Percentiles rank a stretch among this genome's conserved stretches.
Evolutionary conservation across 2,329 filamentous ascomycete genomes (phyloP).

Genomic region (Sclerotinia glacialis): DNA sequence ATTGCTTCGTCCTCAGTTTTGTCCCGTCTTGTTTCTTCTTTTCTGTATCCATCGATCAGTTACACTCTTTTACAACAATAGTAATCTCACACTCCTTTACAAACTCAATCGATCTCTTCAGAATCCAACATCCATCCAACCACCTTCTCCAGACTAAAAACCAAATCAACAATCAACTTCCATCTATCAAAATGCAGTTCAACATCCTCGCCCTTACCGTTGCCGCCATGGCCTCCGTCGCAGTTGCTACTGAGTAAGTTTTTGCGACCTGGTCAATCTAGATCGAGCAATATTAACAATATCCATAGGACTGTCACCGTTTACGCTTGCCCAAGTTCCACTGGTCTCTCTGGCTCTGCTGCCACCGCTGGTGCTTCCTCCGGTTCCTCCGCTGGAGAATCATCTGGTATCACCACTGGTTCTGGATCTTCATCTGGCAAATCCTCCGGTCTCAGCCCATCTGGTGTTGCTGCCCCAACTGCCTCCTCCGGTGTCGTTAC

Average conservation of each 20-base stretch:
- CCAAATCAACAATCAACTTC: conserved; percentile 23
- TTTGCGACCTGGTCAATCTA: neutral
- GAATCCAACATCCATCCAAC: conserved; percentile 17
- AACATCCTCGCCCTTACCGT: conserved; percentile 34
- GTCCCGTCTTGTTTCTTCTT: conserved; percentile 25
- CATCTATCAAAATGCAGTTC: conserved; percentile 41
- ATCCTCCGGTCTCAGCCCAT: conserved; percentile 19
- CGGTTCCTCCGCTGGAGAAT: neutral
- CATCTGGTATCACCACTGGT: conserved; percentile 16
- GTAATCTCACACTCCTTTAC: conserved; percentile 26
- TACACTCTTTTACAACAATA: conserved; percentile 37
- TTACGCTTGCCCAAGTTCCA: conserved; percentile 31
- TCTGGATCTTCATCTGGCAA: too few species aligned
- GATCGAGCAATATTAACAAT: conserved; percentile 23
- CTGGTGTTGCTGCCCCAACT: conserved; percentile 25
- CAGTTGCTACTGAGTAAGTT: conserved; percentile 32
- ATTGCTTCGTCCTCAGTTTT: neutral
- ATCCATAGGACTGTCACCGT: conserved; percentile 35
- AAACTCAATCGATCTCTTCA: conserved; percentile 26
- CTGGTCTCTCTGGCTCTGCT: conserved; percentile 25
- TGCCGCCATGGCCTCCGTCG: conserved; percentile 36
- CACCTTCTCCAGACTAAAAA: neutral
- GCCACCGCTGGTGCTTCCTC: conserved; percentile 29
- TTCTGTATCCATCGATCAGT: conserved; percentile 35
- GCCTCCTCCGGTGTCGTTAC: conserved; percentile 31